Percentiles rank a stretch among this genome's conserved stretches.
phyloP scores from a whole-genome alignment of 305 asterid species.

The Coffea humblotiana region DNA sequence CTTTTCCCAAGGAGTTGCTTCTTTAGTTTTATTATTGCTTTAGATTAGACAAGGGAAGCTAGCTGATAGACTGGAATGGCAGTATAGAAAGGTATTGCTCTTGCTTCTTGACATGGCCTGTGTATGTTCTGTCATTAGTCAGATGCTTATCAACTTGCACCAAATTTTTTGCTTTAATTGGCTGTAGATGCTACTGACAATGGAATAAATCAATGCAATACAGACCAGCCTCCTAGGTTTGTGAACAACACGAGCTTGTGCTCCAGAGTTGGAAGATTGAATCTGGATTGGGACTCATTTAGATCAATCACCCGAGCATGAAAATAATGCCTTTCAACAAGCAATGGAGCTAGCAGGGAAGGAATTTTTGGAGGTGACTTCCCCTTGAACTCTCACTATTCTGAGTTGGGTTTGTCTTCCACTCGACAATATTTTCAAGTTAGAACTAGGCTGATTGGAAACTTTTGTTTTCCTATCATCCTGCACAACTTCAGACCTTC shows the following conservation, averaged over 20 bases:
- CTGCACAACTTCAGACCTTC: not conserved
- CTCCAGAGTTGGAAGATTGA: slow-evolving; percentile 69
- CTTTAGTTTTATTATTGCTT: not conserved
- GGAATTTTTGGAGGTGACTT: slow-evolving; percentile 72
- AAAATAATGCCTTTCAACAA: slow-evolving; percentile 64
- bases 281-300: slow-evolving; percentile 84
- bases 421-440: not conserved
- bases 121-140: not conserved
- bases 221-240: slow-evolving; percentile 72
- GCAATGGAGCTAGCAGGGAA: slow-evolving; percentile 77
- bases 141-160: slow-evolving; percentile 9
- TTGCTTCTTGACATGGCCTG: too few relatives aligned
- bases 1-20: not conserved
- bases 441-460: not conserved
- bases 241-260: slow-evolving; percentile 74
- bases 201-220: slow-evolving; percentile 80
- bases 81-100: not conserved
- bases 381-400: not conserved
- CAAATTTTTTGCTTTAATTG: slow-evolving; percentile 30
- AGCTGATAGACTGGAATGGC: not conserved
- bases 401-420: not conserved
- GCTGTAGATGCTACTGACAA: slow-evolving; percentile 85
- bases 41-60: not conserved
- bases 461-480: slow-evolving; percentile 1
- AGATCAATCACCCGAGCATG: slow-evolving; percentile 75